phyloP scores from a whole-genome alignment of 164 flowering plant genomes.

The Vitis rotundifolia region DNA sequence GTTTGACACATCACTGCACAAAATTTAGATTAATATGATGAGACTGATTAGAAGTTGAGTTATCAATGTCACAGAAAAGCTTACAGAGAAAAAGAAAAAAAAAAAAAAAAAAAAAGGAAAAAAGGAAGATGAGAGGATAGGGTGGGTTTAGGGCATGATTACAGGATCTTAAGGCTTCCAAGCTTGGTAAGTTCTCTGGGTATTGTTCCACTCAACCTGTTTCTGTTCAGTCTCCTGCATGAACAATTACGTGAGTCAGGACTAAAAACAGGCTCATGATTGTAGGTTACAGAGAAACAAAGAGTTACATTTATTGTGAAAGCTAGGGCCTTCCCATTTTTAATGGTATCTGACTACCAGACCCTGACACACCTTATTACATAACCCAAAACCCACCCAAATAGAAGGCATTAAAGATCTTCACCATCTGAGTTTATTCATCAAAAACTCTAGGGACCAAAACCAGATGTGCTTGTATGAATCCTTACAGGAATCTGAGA shows the following conservation, averaged over 20 bases:
- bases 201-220: constrained; percentile 64
- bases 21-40: background rate
- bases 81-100: no score
- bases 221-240: constrained; percentile 65
- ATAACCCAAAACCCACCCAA: no score
- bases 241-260: background rate
- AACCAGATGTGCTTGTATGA: no score
- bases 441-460: no score
- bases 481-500: constrained; percentile 62
- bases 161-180: constrained; percentile 66
- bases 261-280: background rate
- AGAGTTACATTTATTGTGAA: background rate
- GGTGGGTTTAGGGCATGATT: constrained; percentile 4
- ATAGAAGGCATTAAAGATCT: background rate
- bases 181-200: constrained; percentile 76
- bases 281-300: background rate
- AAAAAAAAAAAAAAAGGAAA: constrained; percentile 1
- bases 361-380: no score
- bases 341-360: background rate
- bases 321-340: background rate
- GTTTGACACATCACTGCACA: constrained; percentile 67
- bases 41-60: no score
- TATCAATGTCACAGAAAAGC: no score
- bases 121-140: background rate
- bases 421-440: background rate